Evolutionary conservation across 2,329 filamentous ascomycete genomes (phyloP).

Genomic region (Akanthomyces lecanii): DNA sequence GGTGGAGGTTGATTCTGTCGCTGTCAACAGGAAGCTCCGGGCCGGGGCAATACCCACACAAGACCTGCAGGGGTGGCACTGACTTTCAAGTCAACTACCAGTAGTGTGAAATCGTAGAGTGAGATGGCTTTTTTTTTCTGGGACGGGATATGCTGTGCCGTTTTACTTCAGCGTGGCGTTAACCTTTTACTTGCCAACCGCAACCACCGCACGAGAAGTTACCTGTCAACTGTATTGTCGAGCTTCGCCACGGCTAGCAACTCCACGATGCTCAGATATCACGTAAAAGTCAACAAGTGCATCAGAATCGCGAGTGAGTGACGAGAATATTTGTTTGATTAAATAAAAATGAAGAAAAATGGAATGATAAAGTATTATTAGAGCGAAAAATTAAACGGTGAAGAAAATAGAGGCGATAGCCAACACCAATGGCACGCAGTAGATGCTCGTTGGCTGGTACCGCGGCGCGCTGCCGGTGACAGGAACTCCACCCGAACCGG

Average conservation of each 20-base stretch:
- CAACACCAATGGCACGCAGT: neutral
- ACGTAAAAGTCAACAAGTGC: neutral
- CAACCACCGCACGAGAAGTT: neutral
- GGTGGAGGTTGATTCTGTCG: too few species aligned
- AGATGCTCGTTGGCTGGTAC: neutral
- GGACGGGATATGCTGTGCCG: neutral
- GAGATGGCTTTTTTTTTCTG: neutral
- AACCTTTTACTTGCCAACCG: neutral
- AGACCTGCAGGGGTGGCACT: neutral
- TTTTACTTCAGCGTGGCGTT: neutral
- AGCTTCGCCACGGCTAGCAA: neutral
- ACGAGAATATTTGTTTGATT: too few species aligned
- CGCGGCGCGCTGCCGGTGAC: slow-evolving; percentile 2
- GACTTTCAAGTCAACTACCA: neutral
- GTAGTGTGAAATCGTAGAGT: neutral
- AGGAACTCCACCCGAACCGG: neutral
- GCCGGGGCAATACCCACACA: neutral
- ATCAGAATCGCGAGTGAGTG: neutral
- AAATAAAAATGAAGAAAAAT: neutral
- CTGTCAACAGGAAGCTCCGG: neutral
- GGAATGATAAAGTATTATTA: neutral
- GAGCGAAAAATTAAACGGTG: neutral
- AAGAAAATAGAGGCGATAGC: slow-evolving; percentile 7
- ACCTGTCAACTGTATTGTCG: neutral
- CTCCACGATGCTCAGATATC: neutral